Evolutionary conservation across 1,284 basidiomycete genomes (phyloP).

Genomic region (Rhizoctonia solani): DNA sequence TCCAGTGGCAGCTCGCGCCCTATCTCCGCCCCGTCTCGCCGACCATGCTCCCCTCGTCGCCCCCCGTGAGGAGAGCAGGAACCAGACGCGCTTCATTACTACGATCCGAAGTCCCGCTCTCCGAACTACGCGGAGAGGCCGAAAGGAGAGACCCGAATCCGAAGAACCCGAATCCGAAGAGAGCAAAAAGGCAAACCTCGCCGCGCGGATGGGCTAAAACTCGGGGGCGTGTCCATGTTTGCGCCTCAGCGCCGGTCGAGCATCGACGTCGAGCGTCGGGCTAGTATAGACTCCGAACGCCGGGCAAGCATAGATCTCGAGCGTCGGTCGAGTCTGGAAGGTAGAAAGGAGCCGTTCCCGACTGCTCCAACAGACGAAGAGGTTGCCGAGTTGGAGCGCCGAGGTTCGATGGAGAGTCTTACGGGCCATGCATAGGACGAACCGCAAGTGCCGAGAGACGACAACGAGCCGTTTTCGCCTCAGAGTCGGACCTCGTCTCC

Average conservation of each 20-base stretch:
- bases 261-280: not conserved
- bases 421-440: not conserved
- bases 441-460: not conserved
- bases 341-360: not conserved
- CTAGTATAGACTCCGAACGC: not conserved
- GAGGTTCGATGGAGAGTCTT: not conserved
- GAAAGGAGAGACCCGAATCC: conserved; percentile 48
- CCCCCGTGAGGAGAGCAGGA: not conserved
- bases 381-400: not conserved
- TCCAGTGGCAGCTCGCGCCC: conserved; percentile 22
- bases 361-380: no score
- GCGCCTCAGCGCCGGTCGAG: conserved; percentile 44
- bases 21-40: conserved; percentile 1
- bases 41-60: not conserved
- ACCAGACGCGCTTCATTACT: conserved; percentile 11
- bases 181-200: conserved; percentile 77
- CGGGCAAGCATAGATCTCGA: not conserved
- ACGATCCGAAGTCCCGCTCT: conserved; percentile 10
- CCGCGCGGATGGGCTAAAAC: conserved; percentile 86
- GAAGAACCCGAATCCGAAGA: conserved; percentile 71
- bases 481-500: not conserved
- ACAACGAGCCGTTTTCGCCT: not conserved
- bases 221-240: conserved; percentile 82
- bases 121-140: not conserved
- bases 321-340: not conserved